These are phyloP conservation scores for Aspergillus thermomutatus DNA, from an alignment of 2,329 filamentous ascomycete genomes.

Conservation along the genomic window DNA sequence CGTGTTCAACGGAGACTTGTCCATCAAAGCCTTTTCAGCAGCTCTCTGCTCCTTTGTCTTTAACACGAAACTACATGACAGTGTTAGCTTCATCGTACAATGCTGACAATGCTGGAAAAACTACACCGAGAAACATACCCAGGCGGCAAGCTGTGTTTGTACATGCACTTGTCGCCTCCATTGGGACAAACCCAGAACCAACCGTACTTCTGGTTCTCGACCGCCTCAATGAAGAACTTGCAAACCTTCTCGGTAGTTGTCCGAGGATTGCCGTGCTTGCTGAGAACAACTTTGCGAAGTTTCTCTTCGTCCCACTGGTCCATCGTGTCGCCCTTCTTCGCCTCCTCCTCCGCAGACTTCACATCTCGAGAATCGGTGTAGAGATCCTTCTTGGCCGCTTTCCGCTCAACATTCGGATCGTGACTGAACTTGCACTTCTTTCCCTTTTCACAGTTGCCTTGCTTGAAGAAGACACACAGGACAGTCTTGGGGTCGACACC, in stretches of 20 bases:
- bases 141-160: conserved; percentile 89
- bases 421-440: conserved; percentile 98
- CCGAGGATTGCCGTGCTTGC: conserved; percentile 95
- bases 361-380: conserved; percentile 79
- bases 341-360: conserved; percentile 62
- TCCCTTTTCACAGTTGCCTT: conserved; percentile 95
- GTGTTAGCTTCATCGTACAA: conserved; percentile 12
- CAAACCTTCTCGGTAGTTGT: conserved; percentile 98
- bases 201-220: conserved; percentile 97
- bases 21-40: conserved; percentile 90
- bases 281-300: conserved; percentile 81
- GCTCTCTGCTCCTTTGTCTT: conserved; percentile 97
- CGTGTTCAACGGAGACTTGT: conserved; percentile 92
- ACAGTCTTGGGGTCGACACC: conserved; percentile 98
- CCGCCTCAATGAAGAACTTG: conserved; percentile 96
- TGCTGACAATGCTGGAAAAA: neutral
- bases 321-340: conserved; percentile 86
- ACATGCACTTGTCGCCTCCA: conserved; percentile 96
- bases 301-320: conserved; percentile 98
- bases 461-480: conserved; percentile 94
- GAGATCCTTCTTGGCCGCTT: conserved; percentile 85
- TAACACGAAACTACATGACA: conserved; percentile 70
- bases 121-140: conserved; percentile 61
- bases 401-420: conserved; percentile 83
- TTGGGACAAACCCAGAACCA: conserved; percentile 99